Evolutionary conservation across 768 basidiomycete species (phyloP), one percentile per base, ranked within the genome.

Genomic region (Scleroderma citrinum): DNA sequence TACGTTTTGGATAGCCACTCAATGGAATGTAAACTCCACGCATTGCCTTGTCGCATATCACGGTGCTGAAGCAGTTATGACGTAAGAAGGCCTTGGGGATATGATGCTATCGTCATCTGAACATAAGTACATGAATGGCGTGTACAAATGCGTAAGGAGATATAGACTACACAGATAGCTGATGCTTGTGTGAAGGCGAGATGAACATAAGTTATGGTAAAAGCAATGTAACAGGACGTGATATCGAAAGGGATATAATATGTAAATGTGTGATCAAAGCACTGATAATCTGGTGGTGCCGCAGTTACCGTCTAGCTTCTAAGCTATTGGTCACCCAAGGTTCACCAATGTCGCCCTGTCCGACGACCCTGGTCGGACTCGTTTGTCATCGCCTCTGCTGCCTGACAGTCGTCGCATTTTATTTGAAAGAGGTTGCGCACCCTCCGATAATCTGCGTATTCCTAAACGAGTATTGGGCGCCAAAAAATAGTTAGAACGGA

Each of bases 351-450:
- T 24, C 49, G 55, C 7, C 53, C 66, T n/a, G 60, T 47, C 51
- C 57, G 60, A 41, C 23, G 67, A 62, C 53, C 70, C 70, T 29
- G 68, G 29, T 55, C 54, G 16, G 47, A 56, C 34, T 70, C 66
- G 45, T 62, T 29, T 4, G 26, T 5, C 26, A 4, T 8, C 4
- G 26, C 4, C 8, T 29, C 26, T 29, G 26, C 62, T n/a, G 38
- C 36, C 53, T 69, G 72, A 68, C 84, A 85, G 1, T 42, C 54
- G 5, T 83, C 83, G 67, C 84, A 86, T 48, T 76, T 70, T 49
- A 75, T 74, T 56, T 83, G 83, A 56, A 87, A 82, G 63, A 85
- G 70, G 62, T 80, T 87, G 50, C 75, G 67, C 34, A 87, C 80
- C 35, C 75, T 72, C 47, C 77, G 73, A 34, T 78, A 60, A 56